These are phyloP conservation scores for Aspergillus affinis DNA, from an alignment of 495 filamentous ascomycete species.

Conservation along the genomic window DNA sequence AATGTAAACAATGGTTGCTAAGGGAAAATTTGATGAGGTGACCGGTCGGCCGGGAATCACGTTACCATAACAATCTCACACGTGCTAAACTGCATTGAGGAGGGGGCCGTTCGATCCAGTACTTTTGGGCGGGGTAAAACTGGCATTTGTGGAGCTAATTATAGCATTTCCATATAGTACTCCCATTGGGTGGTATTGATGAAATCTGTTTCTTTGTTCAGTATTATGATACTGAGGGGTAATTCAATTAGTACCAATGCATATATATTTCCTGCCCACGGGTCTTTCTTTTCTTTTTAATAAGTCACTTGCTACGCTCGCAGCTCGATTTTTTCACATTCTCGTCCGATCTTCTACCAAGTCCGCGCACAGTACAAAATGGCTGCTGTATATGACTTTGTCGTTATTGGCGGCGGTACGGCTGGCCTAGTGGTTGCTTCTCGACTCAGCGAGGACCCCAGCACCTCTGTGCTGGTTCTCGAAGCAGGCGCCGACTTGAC, in stretches of 20 bases:
- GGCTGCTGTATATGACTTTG: slow-evolving; percentile 6
- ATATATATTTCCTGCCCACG: neutral
- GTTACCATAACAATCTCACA: slow-evolving; percentile 5
- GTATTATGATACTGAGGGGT: slow-evolving; percentile 2
- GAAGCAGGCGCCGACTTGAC: neutral
- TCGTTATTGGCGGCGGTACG: too few species aligned
- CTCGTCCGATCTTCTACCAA: slow-evolving; percentile 7
- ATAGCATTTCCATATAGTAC: slow-evolving; percentile 6
- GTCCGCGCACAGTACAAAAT: slow-evolving; percentile 7
- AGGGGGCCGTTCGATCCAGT: slow-evolving; percentile 4
- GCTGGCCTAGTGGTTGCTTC: too few species aligned
- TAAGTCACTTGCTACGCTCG: slow-evolving; percentile 5
- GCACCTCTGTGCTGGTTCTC: too few species aligned
- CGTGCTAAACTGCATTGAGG: slow-evolving; percentile 6
- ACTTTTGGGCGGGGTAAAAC: slow-evolving; percentile 9
- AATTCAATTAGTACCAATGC: slow-evolving; percentile 1
- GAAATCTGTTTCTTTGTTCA: slow-evolving; percentile 7
- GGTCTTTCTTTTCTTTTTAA: slow-evolving; percentile 4
- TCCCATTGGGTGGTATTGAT: slow-evolving; percentile 3
- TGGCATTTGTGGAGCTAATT: slow-evolving; percentile 7
- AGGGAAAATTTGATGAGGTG: too few species aligned
- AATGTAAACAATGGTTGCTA: too few species aligned
- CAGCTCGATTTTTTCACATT: slow-evolving; percentile 4
- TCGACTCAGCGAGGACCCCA: too few species aligned
- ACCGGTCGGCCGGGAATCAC: too few species aligned